Percentiles rank a stretch among this genome's conserved stretches.
phyloP scores from a whole-genome alignment of 345 rosid genomes.

The Cardamine chenopodiifolia region DNA sequence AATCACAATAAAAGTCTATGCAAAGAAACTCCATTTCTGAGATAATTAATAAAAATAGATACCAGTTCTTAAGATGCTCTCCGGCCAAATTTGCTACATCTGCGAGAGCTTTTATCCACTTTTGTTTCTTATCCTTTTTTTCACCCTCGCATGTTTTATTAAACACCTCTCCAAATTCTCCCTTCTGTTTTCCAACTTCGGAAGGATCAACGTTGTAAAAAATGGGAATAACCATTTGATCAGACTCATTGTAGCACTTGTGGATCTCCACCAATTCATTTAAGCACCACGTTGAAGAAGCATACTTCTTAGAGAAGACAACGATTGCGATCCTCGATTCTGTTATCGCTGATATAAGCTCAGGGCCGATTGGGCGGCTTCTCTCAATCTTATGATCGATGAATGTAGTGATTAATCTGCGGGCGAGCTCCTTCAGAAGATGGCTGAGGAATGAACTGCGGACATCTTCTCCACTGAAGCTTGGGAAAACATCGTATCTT shows the following conservation, averaged over 20 bases:
- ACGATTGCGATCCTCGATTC: background rate
- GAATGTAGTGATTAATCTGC: background rate
- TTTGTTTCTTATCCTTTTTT: background rate
- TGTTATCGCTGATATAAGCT: background rate
- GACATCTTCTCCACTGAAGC: too few species aligned
- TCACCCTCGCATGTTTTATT: background rate
- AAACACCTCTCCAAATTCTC: background rate
- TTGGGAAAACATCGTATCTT: too few species aligned
- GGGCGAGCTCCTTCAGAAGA: too few species aligned
- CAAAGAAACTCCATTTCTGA: background rate
- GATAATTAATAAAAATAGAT: background rate
- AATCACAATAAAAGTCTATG: background rate
- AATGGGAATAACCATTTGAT: slow-evolving; percentile 6
- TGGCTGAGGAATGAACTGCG: too few species aligned
- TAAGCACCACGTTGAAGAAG: slow-evolving; percentile 13
- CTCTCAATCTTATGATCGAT: background rate
- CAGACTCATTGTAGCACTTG: background rate
- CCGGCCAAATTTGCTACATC: slow-evolving; percentile 20
- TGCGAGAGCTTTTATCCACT: background rate
- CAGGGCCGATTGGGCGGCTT: background rate
- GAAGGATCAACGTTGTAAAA: slow-evolving; percentile 30
- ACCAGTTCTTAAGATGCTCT: slow-evolving; percentile 3
- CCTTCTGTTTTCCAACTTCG: slow-evolving; percentile 6
- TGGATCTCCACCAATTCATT: slow-evolving; percentile 12
- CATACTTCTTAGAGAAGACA: background rate